phyloP scores from a whole-genome alignment of 2,329 filamentous ascomycete genomes.

The Ophiobolus disseminans region DNA sequence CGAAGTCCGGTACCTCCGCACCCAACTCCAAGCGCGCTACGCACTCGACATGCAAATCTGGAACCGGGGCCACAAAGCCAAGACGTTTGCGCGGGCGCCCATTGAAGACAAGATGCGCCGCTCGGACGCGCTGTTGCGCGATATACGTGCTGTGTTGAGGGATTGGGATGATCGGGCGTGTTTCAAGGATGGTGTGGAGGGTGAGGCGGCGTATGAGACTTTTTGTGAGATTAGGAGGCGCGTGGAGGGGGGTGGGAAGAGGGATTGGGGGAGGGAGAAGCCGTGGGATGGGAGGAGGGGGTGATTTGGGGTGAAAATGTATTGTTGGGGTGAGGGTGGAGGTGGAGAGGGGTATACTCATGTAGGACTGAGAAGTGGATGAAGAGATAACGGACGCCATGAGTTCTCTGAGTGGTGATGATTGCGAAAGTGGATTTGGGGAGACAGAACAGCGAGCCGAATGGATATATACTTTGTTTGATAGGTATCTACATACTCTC shows the following conservation, averaged over 20 bases:
- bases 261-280: background rate
- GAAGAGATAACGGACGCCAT: too few species aligned
- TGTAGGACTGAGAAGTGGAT: too few species aligned
- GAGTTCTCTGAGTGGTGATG: too few species aligned
- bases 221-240: background rate
- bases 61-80: background rate
- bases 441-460: too few species aligned
- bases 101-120: background rate
- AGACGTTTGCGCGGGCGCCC: background rate
- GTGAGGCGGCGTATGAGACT: background rate
- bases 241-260: background rate
- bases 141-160: background rate
- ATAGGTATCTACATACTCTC: background rate
- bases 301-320: too few species aligned
- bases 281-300: too few species aligned
- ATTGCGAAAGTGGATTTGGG: too few species aligned
- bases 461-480: constrained; percentile 7
- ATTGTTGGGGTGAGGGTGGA: too few species aligned
- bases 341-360: too few species aligned
- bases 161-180: background rate
- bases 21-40: background rate
- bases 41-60: background rate
- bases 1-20: background rate
- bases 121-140: background rate
- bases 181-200: too few species aligned